A percentile compares a stretch with the other conserved stretches of the same genome.
phyloP scores from a whole-genome alignment of 2,329 filamentous ascomycete genomes.

The Fusarium fracticaudum region DNA sequence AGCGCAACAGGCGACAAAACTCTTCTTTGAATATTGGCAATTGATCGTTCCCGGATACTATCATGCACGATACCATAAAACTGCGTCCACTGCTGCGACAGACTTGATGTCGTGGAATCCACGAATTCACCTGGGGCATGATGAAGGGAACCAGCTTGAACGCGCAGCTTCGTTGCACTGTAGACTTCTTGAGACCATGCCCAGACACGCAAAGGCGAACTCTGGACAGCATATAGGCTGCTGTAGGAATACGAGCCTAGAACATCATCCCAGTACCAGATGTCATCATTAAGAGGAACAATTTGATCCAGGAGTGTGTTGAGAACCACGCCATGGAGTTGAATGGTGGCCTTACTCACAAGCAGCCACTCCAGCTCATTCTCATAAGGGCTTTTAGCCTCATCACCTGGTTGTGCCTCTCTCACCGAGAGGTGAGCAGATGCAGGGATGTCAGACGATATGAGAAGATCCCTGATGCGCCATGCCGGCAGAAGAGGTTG shows the following conservation, averaged over 20 bases:
- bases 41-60: conserved; percentile 76
- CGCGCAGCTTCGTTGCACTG: conserved; percentile 63
- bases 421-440: conserved; percentile 47
- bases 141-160: conserved; percentile 47
- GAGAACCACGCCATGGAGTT: conserved; percentile 84
- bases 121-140: conserved; percentile 46
- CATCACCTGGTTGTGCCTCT: conserved; percentile 35
- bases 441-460: conserved; percentile 67
- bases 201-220: conserved; percentile 80
- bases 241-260: conserved; percentile 81
- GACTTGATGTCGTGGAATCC: conserved; percentile 49
- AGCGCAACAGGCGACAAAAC: conserved; percentile 83
- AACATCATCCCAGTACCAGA: conserved; percentile 96
- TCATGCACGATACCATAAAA: conserved; percentile 86
- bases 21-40: conserved; percentile 74
- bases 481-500: conserved; percentile 68
- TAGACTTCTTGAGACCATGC: conserved; percentile 77
- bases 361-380: conserved; percentile 90
- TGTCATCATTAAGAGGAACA: conserved; percentile 82
- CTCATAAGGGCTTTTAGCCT: conserved; percentile 65
- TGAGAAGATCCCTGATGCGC: conserved; percentile 70
- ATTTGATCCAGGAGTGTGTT: conserved; percentile 83
- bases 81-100: conserved; percentile 66
- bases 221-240: conserved; percentile 86
- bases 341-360: conserved; percentile 90